phyloP scores from a whole-genome alignment of 73 alveolate species.

The Paraurostyla sp. region DNA sequence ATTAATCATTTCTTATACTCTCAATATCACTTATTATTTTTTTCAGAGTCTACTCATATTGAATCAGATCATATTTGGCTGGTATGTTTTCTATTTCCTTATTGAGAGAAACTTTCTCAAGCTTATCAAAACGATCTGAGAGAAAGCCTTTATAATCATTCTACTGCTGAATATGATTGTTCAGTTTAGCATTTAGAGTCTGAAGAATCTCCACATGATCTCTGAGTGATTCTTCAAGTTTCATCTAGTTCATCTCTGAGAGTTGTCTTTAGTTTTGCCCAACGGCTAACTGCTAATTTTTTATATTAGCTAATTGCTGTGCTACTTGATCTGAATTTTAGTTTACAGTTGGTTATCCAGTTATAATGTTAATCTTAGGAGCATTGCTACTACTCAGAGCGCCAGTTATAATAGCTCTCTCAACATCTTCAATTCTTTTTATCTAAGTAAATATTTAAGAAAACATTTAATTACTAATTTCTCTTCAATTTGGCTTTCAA shows the following conservation, averaged over 20 bases:
- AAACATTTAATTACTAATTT: conserved; percentile 12
- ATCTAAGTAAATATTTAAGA: neutral
- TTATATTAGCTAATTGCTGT: conserved; percentile 11
- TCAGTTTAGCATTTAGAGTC: conserved; percentile 47
- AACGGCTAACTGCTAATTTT: neutral
- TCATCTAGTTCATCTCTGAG: neutral
- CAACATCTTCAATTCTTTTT: conserved; percentile 35
- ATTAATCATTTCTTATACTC: conserved; percentile 35
- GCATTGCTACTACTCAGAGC: neutral
- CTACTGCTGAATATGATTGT: conserved; percentile 31
- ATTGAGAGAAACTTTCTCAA: conserved; percentile 23
- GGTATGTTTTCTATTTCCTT: conserved; percentile 33
- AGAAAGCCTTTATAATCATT: neutral
- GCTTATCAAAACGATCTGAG: conserved; percentile 33
- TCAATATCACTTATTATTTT: conserved; percentile 32
- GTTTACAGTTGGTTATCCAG: neutral
- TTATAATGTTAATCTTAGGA: conserved; percentile 40
- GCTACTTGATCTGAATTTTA: conserved; percentile 12
- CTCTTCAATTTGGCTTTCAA: conserved; percentile 6
- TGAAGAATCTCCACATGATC: conserved; percentile 45
- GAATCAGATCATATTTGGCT: conserved; percentile 12
- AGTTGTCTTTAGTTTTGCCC: neutral
- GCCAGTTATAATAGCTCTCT: neutral
- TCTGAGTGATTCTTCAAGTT: conserved; percentile 44
- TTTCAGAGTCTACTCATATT: conserved; percentile 18